Percentiles rank a stretch among this genome's conserved stretches.
These are phyloP conservation scores for Aspergillus versicolor DNA, from an alignment of 2,329 filamentous ascomycete species.

Conservation along the genomic window DNA sequence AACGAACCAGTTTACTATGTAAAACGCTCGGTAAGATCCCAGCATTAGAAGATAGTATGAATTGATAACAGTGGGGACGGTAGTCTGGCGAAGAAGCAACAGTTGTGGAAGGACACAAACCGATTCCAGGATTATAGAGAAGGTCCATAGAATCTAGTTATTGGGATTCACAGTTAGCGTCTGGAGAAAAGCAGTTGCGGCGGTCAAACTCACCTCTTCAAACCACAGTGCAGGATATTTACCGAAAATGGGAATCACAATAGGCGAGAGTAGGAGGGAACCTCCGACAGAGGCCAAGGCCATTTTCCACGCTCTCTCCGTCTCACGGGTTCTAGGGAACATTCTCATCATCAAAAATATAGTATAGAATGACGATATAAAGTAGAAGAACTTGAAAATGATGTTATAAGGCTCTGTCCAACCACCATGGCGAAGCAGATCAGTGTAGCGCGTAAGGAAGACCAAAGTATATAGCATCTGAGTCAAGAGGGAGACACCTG, in stretches of 20 bases:
- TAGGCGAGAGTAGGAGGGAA: slow-evolving; percentile 67
- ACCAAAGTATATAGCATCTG: slow-evolving; percentile 84
- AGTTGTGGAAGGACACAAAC: slow-evolving; percentile 89
- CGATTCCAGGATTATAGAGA: slow-evolving; percentile 89
- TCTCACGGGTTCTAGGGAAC: slow-evolving; percentile 82
- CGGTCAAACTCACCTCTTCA: slow-evolving; percentile 37
- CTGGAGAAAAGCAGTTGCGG: background rate
- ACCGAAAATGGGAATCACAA: slow-evolving; percentile 70
- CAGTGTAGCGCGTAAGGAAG: slow-evolving; percentile 82
- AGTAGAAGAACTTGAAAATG: slow-evolving; percentile 86
- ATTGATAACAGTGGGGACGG: slow-evolving; percentile 90
- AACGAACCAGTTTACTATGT: slow-evolving; percentile 88
- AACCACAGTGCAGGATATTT: slow-evolving; percentile 43
- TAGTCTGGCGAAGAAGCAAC: slow-evolving; percentile 88
- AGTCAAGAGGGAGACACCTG: slow-evolving; percentile 83
- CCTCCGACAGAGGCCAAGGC: slow-evolving; percentile 68
- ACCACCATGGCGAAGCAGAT: slow-evolving; percentile 62
- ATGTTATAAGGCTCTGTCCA: slow-evolving; percentile 63
- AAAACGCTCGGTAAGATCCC: slow-evolving; percentile 83
- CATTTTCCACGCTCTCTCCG: slow-evolving; percentile 91
- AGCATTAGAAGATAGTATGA: slow-evolving; percentile 91
- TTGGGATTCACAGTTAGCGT: background rate
- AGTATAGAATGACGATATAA: slow-evolving; percentile 79
- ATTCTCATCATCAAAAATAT: slow-evolving; percentile 83
- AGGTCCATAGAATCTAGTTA: slow-evolving; percentile 73